These are phyloP conservation scores for Parasarocladium wereldwijsianum DNA, from an alignment of 2,329 filamentous ascomycete genomes.

Conservation along the genomic window DNA sequence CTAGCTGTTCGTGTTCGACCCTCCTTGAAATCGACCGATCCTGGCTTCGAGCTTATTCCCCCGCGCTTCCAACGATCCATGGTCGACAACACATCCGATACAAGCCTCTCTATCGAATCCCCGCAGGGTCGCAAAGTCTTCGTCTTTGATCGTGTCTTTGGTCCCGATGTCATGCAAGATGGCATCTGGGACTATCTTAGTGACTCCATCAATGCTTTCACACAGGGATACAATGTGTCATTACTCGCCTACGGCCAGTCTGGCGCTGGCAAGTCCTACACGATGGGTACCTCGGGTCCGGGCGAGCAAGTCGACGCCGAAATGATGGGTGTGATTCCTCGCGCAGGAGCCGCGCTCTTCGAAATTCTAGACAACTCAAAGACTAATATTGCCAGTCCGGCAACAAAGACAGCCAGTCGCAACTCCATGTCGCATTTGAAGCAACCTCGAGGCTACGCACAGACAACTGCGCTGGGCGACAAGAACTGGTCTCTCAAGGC, in stretches of 20 bases:
- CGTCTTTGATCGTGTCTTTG: slow-evolving; percentile 91
- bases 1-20: slow-evolving; percentile 86
- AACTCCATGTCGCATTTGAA: slow-evolving; percentile 64
- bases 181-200: slow-evolving; percentile 89
- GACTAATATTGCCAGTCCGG: slow-evolving; percentile 24
- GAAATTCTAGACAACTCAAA: slow-evolving; percentile 59
- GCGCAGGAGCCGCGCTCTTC: slow-evolving; percentile 75
- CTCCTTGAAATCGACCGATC: slow-evolving; percentile 67
- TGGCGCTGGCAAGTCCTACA: slow-evolving; percentile 94
- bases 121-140: slow-evolving; percentile 90
- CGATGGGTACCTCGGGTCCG: slow-evolving; percentile 91
- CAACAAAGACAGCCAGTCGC: slow-evolving; percentile 31
- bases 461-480: slow-evolving; percentile 37
- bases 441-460: slow-evolving; percentile 57
- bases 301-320: slow-evolving; percentile 56
- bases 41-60: slow-evolving; percentile 87
- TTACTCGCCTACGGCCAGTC: slow-evolving; percentile 95
- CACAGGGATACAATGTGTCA: slow-evolving; percentile 97
- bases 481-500: slow-evolving; percentile 86
- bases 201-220: slow-evolving; percentile 79
- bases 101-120: slow-evolving; percentile 76
- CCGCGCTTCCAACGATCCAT: slow-evolving; percentile 89
- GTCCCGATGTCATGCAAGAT: slow-evolving; percentile 68
- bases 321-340: slow-evolving; percentile 85
- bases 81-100: slow-evolving; percentile 77